A percentile compares a stretch with the other conserved stretches of the same genome.
Conservation (phyloP, 1,284 basidiomycete genomes). For the Retiboletus flavoniger region DNA sequence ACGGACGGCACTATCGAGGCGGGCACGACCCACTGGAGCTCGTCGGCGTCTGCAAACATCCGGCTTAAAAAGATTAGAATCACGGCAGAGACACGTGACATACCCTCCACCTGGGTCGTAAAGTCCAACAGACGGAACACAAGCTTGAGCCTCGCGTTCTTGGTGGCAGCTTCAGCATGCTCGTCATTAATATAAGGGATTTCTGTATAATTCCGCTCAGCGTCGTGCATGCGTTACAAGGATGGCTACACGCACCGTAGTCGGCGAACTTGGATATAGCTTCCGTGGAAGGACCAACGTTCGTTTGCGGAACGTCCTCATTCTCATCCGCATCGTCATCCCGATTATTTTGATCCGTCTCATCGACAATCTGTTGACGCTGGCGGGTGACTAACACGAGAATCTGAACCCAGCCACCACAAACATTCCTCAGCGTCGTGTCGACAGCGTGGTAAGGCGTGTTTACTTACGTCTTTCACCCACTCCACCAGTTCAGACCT, state of each 20-base stretch:
- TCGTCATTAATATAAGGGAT: constrained; percentile 75
- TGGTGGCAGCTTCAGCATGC: constrained; percentile 71
- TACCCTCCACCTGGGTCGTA: constrained; percentile 59
- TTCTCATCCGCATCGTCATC: constrained; percentile 45
- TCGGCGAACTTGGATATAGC: constrained; percentile 73
- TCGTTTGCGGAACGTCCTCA: constrained; percentile 41
- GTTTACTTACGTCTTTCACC: constrained; percentile 68
- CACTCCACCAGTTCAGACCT: constrained; percentile 70
- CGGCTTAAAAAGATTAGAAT: constrained; percentile 2
- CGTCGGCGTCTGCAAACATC: constrained; percentile 52
- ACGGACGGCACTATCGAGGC: constrained; percentile 61
- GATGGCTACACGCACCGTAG: constrained; percentile 58
- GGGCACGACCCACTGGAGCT: constrained; percentile 80
- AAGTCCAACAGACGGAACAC: constrained; percentile 75
- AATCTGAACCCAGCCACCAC: constrained; percentile 48
- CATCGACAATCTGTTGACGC: constrained; percentile 68
- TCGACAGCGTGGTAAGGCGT: constrained; percentile 18
- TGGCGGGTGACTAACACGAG: constrained; percentile 64
- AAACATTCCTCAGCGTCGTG: constrained; percentile 23
- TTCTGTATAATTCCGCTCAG: constrained; percentile 43
- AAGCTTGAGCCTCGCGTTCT: constrained; percentile 77
- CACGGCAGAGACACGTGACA: constrained; percentile 8
- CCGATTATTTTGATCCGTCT: constrained; percentile 55
- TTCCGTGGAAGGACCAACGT: constrained; percentile 60
- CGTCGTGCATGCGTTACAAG: not conserved